A percentile compares a stretch with the other conserved stretches of the same genome.
phyloP scores from a whole-genome alignment of 495 filamentous ascomycete species.

The Zalerion maritima region DNA sequence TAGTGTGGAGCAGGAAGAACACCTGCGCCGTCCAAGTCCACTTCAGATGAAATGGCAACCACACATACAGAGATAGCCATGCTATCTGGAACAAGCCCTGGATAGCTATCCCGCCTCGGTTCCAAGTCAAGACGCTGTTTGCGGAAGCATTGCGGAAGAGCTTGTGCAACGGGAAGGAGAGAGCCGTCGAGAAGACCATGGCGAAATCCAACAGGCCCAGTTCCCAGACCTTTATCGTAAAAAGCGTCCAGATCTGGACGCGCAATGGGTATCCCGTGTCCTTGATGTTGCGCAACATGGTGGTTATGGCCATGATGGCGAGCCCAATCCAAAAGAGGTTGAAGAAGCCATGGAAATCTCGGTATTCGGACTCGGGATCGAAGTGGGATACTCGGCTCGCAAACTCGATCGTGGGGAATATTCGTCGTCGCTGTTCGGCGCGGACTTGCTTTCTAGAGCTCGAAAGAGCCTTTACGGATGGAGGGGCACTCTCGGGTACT shows the following conservation, averaged over 20 bases:
- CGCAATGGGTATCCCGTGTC: slow-evolving; percentile 79
- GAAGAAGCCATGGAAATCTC: slow-evolving; percentile 94
- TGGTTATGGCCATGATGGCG: slow-evolving; percentile 92
- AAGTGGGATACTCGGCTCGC: slow-evolving; percentile 90
- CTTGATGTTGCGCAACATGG: slow-evolving; percentile 79
- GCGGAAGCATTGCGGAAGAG: slow-evolving; percentile 39
- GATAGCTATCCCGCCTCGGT: slow-evolving; percentile 54
- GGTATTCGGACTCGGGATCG: slow-evolving; percentile 80
- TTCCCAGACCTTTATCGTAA: slow-evolving; percentile 78
- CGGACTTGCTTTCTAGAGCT: slow-evolving; percentile 72
- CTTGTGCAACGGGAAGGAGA: slow-evolving; percentile 61
- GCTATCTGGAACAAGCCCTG: slow-evolving; percentile 67
- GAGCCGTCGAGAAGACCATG: slow-evolving; percentile 65
- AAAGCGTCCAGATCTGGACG: slow-evolving; percentile 71
- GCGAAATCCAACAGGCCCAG: slow-evolving; percentile 65
- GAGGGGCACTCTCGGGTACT: slow-evolving; percentile 77
- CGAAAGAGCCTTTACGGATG: slow-evolving; percentile 73
- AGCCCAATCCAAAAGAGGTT: slow-evolving; percentile 94
- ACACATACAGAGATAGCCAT: slow-evolving; percentile 77
- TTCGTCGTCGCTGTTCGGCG: slow-evolving; percentile 61
- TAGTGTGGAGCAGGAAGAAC: slow-evolving; percentile 79
- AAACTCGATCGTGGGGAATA: slow-evolving; percentile 95
- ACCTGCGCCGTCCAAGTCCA: slow-evolving; percentile 95
- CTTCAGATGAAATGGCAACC: slow-evolving; percentile 71
- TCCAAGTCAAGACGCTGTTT: slow-evolving; percentile 52